These are phyloP conservation scores for Fusarium continuum DNA, from an alignment of 2,329 filamentous ascomycete species.

Conservation along the genomic window DNA sequence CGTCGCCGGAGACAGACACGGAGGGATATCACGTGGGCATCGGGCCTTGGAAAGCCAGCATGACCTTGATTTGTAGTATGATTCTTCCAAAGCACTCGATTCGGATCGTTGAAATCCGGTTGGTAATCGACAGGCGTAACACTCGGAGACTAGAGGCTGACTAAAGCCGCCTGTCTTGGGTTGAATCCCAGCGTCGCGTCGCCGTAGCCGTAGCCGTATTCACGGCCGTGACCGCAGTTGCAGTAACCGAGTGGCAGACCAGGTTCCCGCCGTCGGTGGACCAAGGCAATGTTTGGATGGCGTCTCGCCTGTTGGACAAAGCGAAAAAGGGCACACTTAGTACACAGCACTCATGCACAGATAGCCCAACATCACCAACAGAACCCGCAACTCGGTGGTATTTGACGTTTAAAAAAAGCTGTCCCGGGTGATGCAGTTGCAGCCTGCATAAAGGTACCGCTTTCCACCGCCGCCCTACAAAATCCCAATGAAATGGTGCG, in stretches of 20 bases:
- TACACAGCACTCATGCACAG: too few species aligned
- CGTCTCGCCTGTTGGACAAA: background rate
- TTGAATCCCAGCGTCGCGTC: constrained; percentile 17
- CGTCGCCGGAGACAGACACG: background rate
- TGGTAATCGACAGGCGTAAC: constrained; percentile 12
- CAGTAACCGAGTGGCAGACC: constrained; percentile 1
- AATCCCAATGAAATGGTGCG: constrained; percentile 6
- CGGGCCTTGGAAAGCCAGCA: background rate
- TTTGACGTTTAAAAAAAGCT: background rate
- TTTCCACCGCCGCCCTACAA: background rate
- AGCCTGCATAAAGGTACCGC: constrained; percentile 20
- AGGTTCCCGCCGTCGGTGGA: background rate
- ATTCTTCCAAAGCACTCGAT: constrained; percentile 7
- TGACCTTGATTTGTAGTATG: background rate
- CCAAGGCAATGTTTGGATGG: background rate
- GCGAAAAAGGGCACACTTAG: too few species aligned
- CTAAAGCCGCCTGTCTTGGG: constrained; percentile 4
- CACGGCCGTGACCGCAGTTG: constrained; percentile 16
- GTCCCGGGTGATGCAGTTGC: constrained; percentile 18
- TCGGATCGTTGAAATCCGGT: background rate
- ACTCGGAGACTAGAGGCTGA: constrained; percentile 1
- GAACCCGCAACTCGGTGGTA: background rate
- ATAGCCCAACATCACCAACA: constrained; percentile 9
- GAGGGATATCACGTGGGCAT: constrained; percentile 10
- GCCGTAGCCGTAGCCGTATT: constrained; percentile 13